Evolutionary conservation across 768 basidiomycete species (phyloP).

Genomic region (Pholiota microspora): DNA sequence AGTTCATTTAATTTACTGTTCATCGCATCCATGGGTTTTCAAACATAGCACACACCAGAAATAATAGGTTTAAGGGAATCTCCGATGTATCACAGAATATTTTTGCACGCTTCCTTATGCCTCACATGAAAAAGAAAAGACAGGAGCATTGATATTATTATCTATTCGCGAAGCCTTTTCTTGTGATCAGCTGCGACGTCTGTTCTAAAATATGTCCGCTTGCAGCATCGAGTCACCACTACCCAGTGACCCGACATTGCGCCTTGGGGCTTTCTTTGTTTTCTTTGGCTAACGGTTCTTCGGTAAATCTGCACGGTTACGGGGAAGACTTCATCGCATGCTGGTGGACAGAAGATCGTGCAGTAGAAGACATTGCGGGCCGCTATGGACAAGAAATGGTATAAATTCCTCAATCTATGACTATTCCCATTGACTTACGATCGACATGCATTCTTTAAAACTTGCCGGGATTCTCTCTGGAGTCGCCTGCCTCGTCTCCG

Average conservation of each 20-base stretch:
- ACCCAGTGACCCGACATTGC: neutral
- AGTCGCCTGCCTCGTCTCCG: slow-evolving; percentile 15
- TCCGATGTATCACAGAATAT: neutral
- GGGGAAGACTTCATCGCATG: neutral
- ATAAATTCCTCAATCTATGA: neutral
- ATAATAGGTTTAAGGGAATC: neutral
- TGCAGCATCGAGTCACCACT: neutral
- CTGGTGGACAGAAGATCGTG: neutral
- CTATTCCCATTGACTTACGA: neutral
- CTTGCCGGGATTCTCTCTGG: slow-evolving; percentile 6
- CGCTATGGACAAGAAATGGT: neutral
- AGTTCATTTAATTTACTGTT: neutral
- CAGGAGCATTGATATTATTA: no score
- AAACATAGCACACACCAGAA: neutral
- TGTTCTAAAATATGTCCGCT: neutral
- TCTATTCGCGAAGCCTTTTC: neutral
- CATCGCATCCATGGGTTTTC: neutral
- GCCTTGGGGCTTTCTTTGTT: neutral
- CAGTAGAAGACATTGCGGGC: neutral
- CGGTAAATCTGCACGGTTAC: neutral
- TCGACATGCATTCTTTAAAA: slow-evolving; percentile 6
- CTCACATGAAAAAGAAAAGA: neutral
- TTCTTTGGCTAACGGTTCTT: neutral
- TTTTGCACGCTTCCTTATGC: neutral
- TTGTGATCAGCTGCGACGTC: neutral